Evolutionary conservation across 371 early-diverging fungal species (phyloP).

Genomic region (Apophysomyces ossiformis): DNA sequence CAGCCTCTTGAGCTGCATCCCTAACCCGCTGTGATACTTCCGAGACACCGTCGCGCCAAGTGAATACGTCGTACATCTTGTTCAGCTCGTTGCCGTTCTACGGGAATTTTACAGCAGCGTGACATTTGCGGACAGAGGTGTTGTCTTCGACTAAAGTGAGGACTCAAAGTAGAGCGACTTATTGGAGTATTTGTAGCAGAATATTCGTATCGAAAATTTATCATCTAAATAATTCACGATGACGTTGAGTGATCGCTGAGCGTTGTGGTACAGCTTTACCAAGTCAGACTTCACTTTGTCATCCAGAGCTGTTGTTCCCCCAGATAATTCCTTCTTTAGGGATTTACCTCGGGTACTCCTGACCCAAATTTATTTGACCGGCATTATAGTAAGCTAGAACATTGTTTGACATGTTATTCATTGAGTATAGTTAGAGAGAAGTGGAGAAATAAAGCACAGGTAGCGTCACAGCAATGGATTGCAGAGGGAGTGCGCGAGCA

Average conservation of each 20-base stretch:
- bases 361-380: no score
- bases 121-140: neutral
- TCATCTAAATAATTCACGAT: slow-evolving; percentile 4
- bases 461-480: no score
- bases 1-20: no score
- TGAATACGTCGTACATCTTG: slow-evolving; percentile 5
- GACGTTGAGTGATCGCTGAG: slow-evolving; percentile 2
- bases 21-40: no score
- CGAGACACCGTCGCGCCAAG: slow-evolving; percentile 6
- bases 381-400: no score
- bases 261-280: slow-evolving; percentile 11
- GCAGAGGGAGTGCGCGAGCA: no score
- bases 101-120: slow-evolving; percentile 6
- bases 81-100: slow-evolving; percentile 1
- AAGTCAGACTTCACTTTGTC: neutral
- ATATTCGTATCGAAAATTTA: slow-evolving; percentile 1
- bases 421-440: no score
- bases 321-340: neutral
- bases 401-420: no score
- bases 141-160: slow-evolving; percentile 7
- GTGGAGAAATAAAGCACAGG: no score
- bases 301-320: neutral
- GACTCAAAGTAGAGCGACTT: slow-evolving; percentile 12
- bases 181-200: slow-evolving; percentile 10
- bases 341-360: no score